Evolutionary conservation across 192 early-diverging fungal genomes (phyloP).

Genomic region (Diversispora epigaea): DNA sequence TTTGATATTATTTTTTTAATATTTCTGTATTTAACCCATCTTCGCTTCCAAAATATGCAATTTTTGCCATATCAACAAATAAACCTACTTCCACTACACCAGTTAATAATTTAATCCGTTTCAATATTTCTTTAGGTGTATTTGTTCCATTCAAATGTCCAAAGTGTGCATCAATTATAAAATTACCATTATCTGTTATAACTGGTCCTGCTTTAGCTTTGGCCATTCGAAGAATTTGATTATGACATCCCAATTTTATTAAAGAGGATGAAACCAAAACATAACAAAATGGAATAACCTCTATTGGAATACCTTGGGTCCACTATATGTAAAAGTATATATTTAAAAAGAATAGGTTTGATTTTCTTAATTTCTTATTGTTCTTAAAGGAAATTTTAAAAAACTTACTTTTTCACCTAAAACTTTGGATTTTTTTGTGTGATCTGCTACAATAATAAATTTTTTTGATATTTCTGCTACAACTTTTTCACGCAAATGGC

Average conservation of each 20-base stretch:
- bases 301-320: constrained; percentile 87
- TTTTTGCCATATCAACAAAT: no score
- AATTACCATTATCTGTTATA: constrained; percentile 93
- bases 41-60: constrained; percentile 91
- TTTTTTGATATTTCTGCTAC: constrained; percentile 80
- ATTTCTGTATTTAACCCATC: no score
- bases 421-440: constrained; percentile 75
- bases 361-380: no score
- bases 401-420: constrained; percentile 77
- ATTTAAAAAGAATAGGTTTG: no score
- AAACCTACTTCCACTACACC: constrained; percentile 94
- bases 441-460: constrained; percentile 90
- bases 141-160: constrained; percentile 42
- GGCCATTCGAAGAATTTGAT: constrained; percentile 77
- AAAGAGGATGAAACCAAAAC: constrained; percentile 60
- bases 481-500: constrained; percentile 93
- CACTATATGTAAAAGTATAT: constrained; percentile 53
- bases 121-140: constrained; percentile 50
- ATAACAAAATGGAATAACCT: constrained; percentile 86
- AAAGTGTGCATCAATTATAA: constrained; percentile 85
- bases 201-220: no score
- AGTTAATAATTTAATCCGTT: constrained; percentile 69
- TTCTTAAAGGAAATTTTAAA: no score
- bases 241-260: constrained; percentile 39
- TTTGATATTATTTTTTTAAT: no score